Base-by-base conservation (phyloP, 352 stramenopile genomes). In the Peronospora tabacina region DNA sequence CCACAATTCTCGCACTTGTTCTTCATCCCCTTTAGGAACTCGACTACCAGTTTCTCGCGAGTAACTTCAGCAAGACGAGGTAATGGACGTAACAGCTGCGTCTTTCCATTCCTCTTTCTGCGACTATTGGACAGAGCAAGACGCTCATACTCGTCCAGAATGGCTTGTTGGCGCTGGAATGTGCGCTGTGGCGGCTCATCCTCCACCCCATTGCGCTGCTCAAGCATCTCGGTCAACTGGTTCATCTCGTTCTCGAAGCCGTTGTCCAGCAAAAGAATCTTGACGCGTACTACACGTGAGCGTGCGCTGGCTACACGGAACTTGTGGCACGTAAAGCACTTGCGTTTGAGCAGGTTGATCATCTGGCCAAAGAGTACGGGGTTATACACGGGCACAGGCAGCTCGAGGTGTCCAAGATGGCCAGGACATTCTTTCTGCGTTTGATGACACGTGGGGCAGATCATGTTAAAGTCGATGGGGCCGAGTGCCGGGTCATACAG, bases 251-350 rank as follows among this genome's bases (percentile, higher is more conserved):
- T 68, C 16, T 86, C 71, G 48, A 90, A 84, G 36, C 92, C 91
- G 34, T 85, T 82, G 63, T 97, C 86, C 11, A 97, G 56, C 37
- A 98, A 67, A 29, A 96, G 58, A 33, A 98, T 75, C 70, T 98
- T 97, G 37, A 95, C 75, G 34, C 76, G 72, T 53, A 92, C 66
- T 6, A 96, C 75, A 39, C 85, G 79, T 39, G 87, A 87, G 49
- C 74, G 57, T 20, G 77, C 68, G 39, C 80, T 81, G 7, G 80
- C 65, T 19, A 93, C 60, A 52, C 87, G 81, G 59, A 98, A 97
- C 60, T 97, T 96, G 81, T 99, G 95, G 82, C 97, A 99, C 46
- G 82, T 90, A 46, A 98, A 94, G 85, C 97, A 99, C 66, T 99
- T 99, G 67, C 85, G 82, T 63, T 96, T 93, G 55, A 99, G 77